phyloP scores from a whole-genome alignment of 2,329 filamentous ascomycete genomes.

The Dothideomycetes sp. region DNA sequence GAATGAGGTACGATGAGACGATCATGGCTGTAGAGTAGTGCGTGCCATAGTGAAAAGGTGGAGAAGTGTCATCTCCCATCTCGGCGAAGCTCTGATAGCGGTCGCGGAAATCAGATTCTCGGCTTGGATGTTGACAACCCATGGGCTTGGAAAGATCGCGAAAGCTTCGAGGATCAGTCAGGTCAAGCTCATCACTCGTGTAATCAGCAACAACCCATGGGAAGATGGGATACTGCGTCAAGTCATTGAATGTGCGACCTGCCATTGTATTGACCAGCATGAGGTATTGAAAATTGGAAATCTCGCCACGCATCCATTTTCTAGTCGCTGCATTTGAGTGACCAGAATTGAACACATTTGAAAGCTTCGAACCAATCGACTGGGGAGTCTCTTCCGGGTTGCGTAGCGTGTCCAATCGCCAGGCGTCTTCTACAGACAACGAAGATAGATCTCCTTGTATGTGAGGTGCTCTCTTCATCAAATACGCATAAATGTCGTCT shows the following conservation, averaged over 20 bases:
- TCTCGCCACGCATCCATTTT: conserved; percentile 85
- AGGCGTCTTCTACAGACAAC: conserved; percentile 66
- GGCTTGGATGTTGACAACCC: conserved; percentile 71
- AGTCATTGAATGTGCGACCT: conserved; percentile 90
- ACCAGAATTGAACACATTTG: conserved; percentile 78
- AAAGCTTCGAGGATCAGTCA: conserved; percentile 75
- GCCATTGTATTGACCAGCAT: conserved; percentile 99
- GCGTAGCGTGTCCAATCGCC: conserved; percentile 79
- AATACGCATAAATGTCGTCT: conserved; percentile 69
- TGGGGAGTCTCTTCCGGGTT: conserved; percentile 52
- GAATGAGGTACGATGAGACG: conserved; percentile 89
- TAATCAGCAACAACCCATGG: conserved; percentile 97
- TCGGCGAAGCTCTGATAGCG: conserved; percentile 81
- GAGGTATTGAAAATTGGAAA: conserved; percentile 96
- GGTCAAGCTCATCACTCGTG: conserved; percentile 80
- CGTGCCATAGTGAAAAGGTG: conserved; percentile 93
- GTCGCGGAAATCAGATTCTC: conserved; percentile 70
- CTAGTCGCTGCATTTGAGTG: conserved; percentile 76
- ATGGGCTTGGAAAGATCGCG: conserved; percentile 91
- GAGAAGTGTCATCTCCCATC: conserved; percentile 64
- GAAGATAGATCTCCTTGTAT: conserved; percentile 48
- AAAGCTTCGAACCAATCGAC: conserved; percentile 75
- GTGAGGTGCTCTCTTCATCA: conserved; percentile 70
- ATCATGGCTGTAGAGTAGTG: conserved; percentile 99
- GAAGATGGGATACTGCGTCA: conserved; percentile 97